phyloP scores from a whole-genome alignment of 78 protist genomes.

The Dictyostelium firmibasis region DNA sequence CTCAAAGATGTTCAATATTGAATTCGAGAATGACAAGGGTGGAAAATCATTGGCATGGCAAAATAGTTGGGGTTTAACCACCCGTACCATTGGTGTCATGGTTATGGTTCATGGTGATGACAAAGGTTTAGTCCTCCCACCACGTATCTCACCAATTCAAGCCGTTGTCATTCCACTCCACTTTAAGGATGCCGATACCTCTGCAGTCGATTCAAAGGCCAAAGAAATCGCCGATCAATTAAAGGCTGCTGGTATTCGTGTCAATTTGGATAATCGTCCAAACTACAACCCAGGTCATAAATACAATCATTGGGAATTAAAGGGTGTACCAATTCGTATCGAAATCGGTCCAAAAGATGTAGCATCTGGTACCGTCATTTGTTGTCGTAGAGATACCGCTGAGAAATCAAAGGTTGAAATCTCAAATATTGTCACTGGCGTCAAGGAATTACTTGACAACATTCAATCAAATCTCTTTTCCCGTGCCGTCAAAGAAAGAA shows the following conservation, averaged over 20 bases:
- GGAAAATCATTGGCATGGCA: slow-evolving; percentile 88
- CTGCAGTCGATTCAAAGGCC: slow-evolving; percentile 23
- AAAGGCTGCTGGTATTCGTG: slow-evolving; percentile 91
- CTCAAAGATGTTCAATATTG: slow-evolving; percentile 96
- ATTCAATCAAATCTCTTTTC: slow-evolving; percentile 88
- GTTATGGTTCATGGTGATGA: slow-evolving; percentile 98
- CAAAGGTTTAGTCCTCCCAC: slow-evolving; percentile 99
- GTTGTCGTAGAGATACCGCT: slow-evolving; percentile 87
- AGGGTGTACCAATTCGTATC: slow-evolving; percentile 97
- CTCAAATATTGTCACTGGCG: not conserved
- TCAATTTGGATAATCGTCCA: slow-evolving; percentile 84
- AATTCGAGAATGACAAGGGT: slow-evolving; percentile 85
- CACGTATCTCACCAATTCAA: slow-evolving; percentile 96
- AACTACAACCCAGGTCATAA: slow-evolving; percentile 94
- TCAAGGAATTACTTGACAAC: slow-evolving; percentile 51
- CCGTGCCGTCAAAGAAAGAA: slow-evolving; percentile 78
- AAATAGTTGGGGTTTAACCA: slow-evolving; percentile 99
- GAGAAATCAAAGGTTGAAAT: slow-evolving; percentile 64
- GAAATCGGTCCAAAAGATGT: slow-evolving; percentile 98
- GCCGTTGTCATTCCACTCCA: slow-evolving; percentile 93
- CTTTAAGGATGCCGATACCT: slow-evolving; percentile 61
- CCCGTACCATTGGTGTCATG: slow-evolving; percentile 95
- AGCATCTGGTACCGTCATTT: slow-evolving; percentile 52
- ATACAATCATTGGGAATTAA: slow-evolving; percentile 97
- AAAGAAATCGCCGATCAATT: slow-evolving; percentile 55